Evolutionary conservation across 306 rosid species (phyloP).

Genomic region (Prunus padus): DNA sequence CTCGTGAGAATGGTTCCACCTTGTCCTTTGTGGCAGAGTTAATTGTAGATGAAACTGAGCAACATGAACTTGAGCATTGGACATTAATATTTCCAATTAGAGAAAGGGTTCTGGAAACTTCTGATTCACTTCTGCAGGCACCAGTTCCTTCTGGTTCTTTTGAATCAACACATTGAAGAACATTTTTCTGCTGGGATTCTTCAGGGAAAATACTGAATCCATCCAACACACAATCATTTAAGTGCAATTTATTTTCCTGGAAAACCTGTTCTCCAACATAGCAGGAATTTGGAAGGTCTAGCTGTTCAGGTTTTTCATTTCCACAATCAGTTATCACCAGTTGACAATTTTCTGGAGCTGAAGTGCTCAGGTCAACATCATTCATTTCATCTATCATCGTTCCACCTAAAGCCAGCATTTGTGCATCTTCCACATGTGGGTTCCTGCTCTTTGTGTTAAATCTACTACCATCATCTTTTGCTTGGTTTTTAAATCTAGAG

Average conservation of each 20-base stretch:
- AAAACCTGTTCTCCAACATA: conserved; percentile 21
- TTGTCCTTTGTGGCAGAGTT: conserved; percentile 16
- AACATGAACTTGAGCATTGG: conserved; percentile 16
- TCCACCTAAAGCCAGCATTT: conserved; percentile 18
- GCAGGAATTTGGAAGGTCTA: conserved; percentile 21
- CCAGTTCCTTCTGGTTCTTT: conserved; percentile 13
- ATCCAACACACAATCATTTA: conserved; percentile 8
- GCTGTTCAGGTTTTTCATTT: conserved; percentile 12
- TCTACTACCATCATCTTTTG: conserved; percentile 27
- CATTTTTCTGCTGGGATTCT: conserved; percentile 4
- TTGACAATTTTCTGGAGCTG: conserved; percentile 24
- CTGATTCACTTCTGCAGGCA: conserved; percentile 18
- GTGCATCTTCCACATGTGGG: conserved; percentile 34
- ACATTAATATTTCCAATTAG: conserved; percentile 17
- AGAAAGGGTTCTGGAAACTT: conserved; percentile 10
- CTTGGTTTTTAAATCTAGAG: conserved; percentile 23
- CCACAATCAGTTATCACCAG: neutral
- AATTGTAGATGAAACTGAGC: conserved; percentile 7
- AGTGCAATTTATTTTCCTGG: conserved; percentile 4
- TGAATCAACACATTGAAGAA: neutral
- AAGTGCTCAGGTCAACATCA: conserved; percentile 23
- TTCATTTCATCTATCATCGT: conserved; percentile 28
- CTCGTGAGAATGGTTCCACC: conserved; percentile 32
- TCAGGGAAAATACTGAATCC: neutral
- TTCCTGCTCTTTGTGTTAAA: conserved; percentile 16